Base-by-base conservation (phyloP, 768 basidiomycete species). In the Pulveroboletus sp. region DNA sequence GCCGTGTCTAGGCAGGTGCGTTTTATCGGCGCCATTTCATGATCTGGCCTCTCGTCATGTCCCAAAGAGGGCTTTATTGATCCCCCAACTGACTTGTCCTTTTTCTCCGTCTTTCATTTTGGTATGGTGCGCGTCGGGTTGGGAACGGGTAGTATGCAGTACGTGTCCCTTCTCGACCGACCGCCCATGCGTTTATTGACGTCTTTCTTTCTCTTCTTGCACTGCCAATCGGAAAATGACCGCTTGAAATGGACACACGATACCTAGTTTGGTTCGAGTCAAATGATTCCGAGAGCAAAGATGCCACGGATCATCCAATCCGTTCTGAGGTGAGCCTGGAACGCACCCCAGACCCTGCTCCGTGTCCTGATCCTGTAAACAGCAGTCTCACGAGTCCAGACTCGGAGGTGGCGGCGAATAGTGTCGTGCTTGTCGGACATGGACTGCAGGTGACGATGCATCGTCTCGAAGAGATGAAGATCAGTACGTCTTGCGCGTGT, bases 301-400 rank as follows among this genome's bases (percentile, higher is more conserved):
- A 67, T 90, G n/a, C 75, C 85, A 1, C 76, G 82, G 45, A 76
- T 91, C 41, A 74, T 91, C 4, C 84, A 87, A 57, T 84, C 85
- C 16, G 66, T 87, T 47, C 78, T 91, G 56, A 87, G 84, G 87
- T 84, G 63, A 43, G 67, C 47, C 29, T 35, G 37, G 23, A 36
- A 13, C 35, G 19, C 47, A 27, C 47, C 35, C 17, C 19, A 3
- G 13, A 14, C 27, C 17, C 42, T 23, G 52, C 54, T 24, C 17
- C 43, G 38, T 3, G 13, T 33, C 10, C 40, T 57, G 45, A 54
- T 8, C 7, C 23, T 47, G 13, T 23, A 41, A 52, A 32, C 70
- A 89, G 87, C 56, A 86, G 85, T 58, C 75, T 90, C 19, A 71
- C 79, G 6, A 85, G 81, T 56, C 90, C 89, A 0, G 88, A 90